A percentile compares a stretch with the other conserved stretches of the same genome.
These are phyloP conservation scores for Bauhinia variegata DNA, from an alignment of 306 rosid genomes.

Conservation along the genomic window DNA sequence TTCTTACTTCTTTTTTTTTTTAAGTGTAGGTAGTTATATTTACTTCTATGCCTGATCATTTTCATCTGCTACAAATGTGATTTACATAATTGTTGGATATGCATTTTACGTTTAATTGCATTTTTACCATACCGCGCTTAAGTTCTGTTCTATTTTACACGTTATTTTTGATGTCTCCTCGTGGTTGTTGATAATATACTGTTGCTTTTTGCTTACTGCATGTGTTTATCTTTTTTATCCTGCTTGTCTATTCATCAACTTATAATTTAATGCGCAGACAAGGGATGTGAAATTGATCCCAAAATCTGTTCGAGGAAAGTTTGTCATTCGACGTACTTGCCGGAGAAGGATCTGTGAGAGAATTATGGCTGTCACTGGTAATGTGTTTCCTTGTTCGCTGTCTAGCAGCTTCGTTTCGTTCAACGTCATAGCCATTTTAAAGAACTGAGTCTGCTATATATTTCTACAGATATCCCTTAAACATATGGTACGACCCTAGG, in stretches of 20 bases:
- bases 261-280: constrained; percentile 51
- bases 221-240: not conserved
- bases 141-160: too few relatives aligned
- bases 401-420: not conserved
- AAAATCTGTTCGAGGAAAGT: constrained; percentile 58
- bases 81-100: not conserved
- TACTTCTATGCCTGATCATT: not conserved
- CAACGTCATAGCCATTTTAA: not conserved
- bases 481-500: too few relatives aligned
- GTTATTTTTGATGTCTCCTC: not conserved
- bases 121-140: too few relatives aligned
- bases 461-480: too few relatives aligned
- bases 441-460: not conserved
- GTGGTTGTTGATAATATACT: not conserved
- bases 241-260: constrained; percentile 10
- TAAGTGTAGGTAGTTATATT: not conserved
- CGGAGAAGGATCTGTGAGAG: constrained; percentile 84
- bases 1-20: not conserved
- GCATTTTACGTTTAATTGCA: too few relatives aligned
- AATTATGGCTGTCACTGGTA: constrained; percentile 83
- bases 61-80: not conserved
- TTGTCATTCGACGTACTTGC: constrained; percentile 68
- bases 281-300: constrained; percentile 86
- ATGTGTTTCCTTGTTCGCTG: constrained; percentile 7
- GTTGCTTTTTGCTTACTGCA: not conserved